Evolutionary conservation across 139 green algal species (phyloP), one percentile per base, ranked within the genome.

Genomic region (Nannochloris sp.): DNA sequence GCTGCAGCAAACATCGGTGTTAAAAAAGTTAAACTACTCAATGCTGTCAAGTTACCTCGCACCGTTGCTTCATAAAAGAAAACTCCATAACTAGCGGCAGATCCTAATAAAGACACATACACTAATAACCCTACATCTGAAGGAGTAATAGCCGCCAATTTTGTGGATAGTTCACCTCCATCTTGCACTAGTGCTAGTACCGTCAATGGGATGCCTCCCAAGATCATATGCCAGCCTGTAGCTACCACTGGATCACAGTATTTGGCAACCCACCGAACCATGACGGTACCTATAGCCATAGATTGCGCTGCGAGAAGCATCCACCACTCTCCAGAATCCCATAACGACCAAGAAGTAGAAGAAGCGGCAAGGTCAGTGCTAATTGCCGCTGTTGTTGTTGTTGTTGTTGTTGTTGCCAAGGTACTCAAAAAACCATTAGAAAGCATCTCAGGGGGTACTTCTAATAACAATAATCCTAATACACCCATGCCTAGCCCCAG

Each of bases 141-240:
- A 2, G 23, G 8, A 29, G 23, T 29, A 0, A 86, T 45, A 32
- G 68, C 58, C 7, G 64, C 29, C 14, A 92, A 64, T 4, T 67
- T 61, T 0, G 23, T 27, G 24, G 27, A 27, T 14, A 87, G 62
- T 32, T 71, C 65, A 2, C 23, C 29, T 4, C 61, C 55, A 61
- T 88, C 81, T 56, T 72, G 70, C n/a, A 23, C 38, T 2, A 39
- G 30, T 30, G 71, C 71, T 54, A 83, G 44, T 6, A 65, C 83
- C 24, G 80, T 27, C 39, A 97, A 81, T 5, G 88, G 72, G 0
- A 92, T 19, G 3, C 90, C 89, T 8, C 94, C 94, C 6, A 99
- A 71, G 27, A 98, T 60, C 92, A 99, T 97, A 76, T 99, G 94
- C 86, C 87, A 99, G 2, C 91, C 94, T 9, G 92, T 99, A 3